These are phyloP conservation scores for Scalesia atractyloides DNA, from an alignment of 129 eudicot species.

Conservation along the genomic window DNA sequence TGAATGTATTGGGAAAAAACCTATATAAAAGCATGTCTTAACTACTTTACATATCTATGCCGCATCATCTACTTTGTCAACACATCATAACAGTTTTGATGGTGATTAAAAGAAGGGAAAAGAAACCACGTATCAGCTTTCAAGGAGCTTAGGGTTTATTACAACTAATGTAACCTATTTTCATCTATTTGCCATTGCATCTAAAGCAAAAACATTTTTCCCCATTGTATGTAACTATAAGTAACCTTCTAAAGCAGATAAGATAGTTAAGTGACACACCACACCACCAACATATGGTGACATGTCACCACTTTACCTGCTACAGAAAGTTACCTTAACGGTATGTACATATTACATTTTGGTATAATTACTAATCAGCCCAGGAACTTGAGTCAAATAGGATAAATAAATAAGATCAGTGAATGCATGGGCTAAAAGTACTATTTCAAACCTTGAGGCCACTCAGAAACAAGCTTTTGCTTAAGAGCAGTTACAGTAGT, in stretches of 20 bases:
- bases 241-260: background rate
- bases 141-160: background rate
- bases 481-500: constrained; percentile 65
- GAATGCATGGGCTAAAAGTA: constrained; percentile 4
- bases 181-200: background rate
- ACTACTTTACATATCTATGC: background rate
- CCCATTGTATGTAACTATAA: background rate
- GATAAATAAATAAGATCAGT: background rate
- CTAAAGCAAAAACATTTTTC: background rate
- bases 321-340: background rate
- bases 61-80: background rate
- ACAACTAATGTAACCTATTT: background rate
- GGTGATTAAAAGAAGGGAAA: background rate
- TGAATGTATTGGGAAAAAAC: background rate
- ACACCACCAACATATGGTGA: background rate
- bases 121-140: background rate
- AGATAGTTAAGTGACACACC: background rate
- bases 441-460: constrained; percentile 75
- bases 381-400: background rate
- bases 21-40: background rate
- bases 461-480: constrained; percentile 75
- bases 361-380: background rate
- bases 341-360: background rate
- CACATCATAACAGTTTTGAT: background rate
- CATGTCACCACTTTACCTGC: background rate